Evolutionary conservation across 2,329 filamentous ascomycete genomes (phyloP).

Genomic region (Coleophoma cylindrospora): DNA sequence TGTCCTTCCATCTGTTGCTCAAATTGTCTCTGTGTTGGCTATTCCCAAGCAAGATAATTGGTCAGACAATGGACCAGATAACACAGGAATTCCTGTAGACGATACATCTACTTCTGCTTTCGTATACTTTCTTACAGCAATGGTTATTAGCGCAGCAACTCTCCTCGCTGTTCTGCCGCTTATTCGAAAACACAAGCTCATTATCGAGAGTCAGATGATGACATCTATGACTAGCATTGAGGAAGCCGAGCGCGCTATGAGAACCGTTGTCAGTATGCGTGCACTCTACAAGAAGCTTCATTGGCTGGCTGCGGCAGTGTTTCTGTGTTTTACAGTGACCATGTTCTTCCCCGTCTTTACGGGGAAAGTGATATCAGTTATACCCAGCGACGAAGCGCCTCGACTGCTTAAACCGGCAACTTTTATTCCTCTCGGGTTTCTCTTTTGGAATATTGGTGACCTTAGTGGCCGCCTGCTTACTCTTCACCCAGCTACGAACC

Average conservation of each 20-base stretch:
- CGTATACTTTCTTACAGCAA: constrained; percentile 86
- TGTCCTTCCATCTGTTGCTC: constrained; percentile 80
- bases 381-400: constrained; percentile 34
- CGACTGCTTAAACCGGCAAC: constrained; percentile 64
- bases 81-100: constrained; percentile 25
- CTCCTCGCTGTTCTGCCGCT: constrained; percentile 73
- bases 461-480: constrained; percentile 70
- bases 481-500: constrained; percentile 43
- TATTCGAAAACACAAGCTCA: constrained; percentile 51
- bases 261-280: constrained; percentile 52
- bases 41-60: constrained; percentile 41
- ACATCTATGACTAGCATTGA: constrained; percentile 46
- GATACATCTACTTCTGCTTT: constrained; percentile 69
- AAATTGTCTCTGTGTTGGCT: constrained; percentile 77
- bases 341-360: constrained; percentile 98
- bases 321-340: constrained; percentile 74
- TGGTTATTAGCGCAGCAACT: constrained; percentile 64
- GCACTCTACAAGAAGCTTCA: constrained; percentile 71
- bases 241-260: constrained; percentile 43
- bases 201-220: constrained; percentile 46
- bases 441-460: constrained; percentile 92
- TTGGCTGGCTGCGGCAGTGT: constrained; percentile 73
- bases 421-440: constrained; percentile 86
- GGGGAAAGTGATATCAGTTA: constrained; percentile 52
- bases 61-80: constrained; percentile 12